These are phyloP conservation scores for Cystobasidium onofrii DNA, from an alignment of 768 basidiomycete genomes.

Conservation along the genomic window DNA sequence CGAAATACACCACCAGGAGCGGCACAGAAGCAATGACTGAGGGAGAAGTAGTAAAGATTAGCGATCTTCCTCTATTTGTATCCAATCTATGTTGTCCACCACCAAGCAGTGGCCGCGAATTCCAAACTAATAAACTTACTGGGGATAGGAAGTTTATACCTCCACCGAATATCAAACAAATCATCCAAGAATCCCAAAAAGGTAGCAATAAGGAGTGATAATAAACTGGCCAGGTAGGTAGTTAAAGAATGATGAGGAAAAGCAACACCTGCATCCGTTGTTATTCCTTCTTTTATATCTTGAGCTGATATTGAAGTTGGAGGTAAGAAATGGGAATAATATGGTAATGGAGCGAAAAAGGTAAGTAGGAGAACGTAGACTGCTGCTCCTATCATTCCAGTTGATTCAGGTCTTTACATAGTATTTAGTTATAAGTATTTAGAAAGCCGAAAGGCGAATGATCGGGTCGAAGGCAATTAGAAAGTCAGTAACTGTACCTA, in stretches of 20 bases:
- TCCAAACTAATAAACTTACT: conserved; percentile 43
- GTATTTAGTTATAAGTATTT: too few relatives aligned
- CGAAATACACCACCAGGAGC: conserved; percentile 89
- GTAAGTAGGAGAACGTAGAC: conserved; percentile 79
- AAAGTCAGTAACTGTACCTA: too few relatives aligned
- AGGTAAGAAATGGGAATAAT: conserved; percentile 55
- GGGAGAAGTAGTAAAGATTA: too few relatives aligned
- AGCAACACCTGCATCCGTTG: conserved; percentile 32
- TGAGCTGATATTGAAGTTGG: conserved; percentile 7
- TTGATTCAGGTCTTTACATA: conserved; percentile 71
- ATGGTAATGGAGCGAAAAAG: conserved; percentile 91
- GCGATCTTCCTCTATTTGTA: too few relatives aligned
- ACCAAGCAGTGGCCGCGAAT: too few relatives aligned
- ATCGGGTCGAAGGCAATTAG: background rate
- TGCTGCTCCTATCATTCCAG: conserved; percentile 80
- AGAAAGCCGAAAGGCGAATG: too few relatives aligned
- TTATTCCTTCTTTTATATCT: background rate
- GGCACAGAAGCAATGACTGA: conserved; percentile 84
- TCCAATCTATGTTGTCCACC: too few relatives aligned
- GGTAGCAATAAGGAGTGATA: conserved; percentile 86
- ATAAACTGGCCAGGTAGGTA: conserved; percentile 80
- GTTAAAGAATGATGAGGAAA: conserved; percentile 61
- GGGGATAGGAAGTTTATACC: conserved; percentile 94
- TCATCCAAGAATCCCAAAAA: conserved; percentile 94
- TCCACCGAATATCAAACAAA: conserved; percentile 95